Conservation (phyloP, 2,329 filamentous ascomycete genomes). For the Epichloe sylvatica region DNA sequence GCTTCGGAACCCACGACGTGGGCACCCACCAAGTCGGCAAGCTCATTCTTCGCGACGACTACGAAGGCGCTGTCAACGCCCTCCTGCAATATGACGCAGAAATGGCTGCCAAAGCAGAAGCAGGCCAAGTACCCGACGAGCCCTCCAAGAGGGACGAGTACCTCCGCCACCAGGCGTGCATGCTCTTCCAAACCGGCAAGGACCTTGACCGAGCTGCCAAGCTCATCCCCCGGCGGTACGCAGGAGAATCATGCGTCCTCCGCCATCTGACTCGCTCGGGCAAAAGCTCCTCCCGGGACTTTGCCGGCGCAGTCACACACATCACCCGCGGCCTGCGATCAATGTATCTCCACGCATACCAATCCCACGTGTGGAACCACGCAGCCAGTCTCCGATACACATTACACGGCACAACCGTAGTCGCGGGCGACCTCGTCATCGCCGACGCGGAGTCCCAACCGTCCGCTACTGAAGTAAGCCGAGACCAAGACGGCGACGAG, state of each 20-base stretch:
- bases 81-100: conserved; percentile 61
- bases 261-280: conserved; percentile 50
- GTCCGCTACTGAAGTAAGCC: conserved; percentile 26
- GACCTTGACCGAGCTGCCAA: conserved; percentile 47
- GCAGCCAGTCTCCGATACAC: conserved; percentile 71
- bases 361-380: conserved; percentile 88
- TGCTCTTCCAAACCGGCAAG: conserved; percentile 53
- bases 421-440: conserved; percentile 76
- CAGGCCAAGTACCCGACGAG: conserved; percentile 23
- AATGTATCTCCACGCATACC: conserved; percentile 96
- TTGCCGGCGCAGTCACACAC: conserved; percentile 62
- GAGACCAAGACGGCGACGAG: conserved; percentile 44
- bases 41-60: conserved; percentile 70
- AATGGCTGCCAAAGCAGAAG: conserved; percentile 34
- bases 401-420: conserved; percentile 54
- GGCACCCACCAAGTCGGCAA: conserved; percentile 77
- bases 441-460: conserved; percentile 21
- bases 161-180: conserved; percentile 63
- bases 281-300: conserved; percentile 46
- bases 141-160: conserved; percentile 61
- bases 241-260: conserved; percentile 66
- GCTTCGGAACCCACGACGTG: conserved; percentile 78
- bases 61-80: conserved; percentile 63
- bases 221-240: conserved; percentile 70
- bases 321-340: conserved; percentile 72